Base-by-base conservation (phyloP, 805 yeast genomes). In the Candida taoyuanica region DNA sequence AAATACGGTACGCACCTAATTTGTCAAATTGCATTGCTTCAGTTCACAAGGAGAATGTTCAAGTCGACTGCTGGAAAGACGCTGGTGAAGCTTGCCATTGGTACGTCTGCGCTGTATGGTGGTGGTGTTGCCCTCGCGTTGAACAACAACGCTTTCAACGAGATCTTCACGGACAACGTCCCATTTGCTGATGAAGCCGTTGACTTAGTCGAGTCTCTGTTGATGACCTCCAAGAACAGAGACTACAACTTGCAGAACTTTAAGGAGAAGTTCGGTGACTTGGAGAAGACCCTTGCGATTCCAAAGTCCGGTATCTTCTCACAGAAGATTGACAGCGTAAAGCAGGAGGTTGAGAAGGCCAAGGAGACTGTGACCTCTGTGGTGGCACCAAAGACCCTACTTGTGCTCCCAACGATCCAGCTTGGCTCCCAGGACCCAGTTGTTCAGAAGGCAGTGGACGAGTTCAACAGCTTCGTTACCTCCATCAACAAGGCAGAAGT, bases 121-220 rank as follows among this genome's bases (percentile, higher is more conserved):
- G 77, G 71, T 25, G 86, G 85, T 37, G 71, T 78, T n/a, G 74
- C 71, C 36, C 61, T 71, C 40, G 67, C 87, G 12, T 63, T 76
- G 21, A 63, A 73, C 44, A 70, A 70, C 52, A 83, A 79, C 48
- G 65, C 73, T 14, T 70, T 80, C 55, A 79, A 76, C 48, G 85
- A 81, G 48, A 47, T 67, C 32, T 81, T 78, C 58, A 67, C 78
- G 17, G 79, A 78, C 47, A 73, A 72, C 42, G 73, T 81, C 31
- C 93, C 93, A 15, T 67, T 71, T 35, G 85, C 78, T 27, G 83
- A 78, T 49, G 59, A 61, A 17, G 60, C 73, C 21, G 70, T 81
- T 21, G 74, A 75, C 37, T 50, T 56, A 7, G 63, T 72, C 36
- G 85, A 80, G 47, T 63, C 60, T 8, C 50, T 56, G 21, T 42